These are phyloP conservation scores for Globisporangium polare DNA, from an alignment of 352 stramenopile genomes.

Conservation along the genomic window DNA sequence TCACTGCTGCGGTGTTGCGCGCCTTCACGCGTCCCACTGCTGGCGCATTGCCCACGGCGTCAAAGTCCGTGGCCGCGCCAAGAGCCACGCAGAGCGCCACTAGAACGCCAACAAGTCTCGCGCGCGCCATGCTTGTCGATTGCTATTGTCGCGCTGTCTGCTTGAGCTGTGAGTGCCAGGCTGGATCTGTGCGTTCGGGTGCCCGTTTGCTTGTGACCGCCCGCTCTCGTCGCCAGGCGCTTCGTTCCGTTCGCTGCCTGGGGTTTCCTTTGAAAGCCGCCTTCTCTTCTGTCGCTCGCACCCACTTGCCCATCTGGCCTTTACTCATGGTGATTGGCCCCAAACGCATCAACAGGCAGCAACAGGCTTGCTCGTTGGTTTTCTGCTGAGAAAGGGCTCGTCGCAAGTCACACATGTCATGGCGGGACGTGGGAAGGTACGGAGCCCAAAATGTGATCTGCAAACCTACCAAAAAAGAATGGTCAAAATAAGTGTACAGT, in stretches of 20 bases:
- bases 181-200: neutral
- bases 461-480: neutral
- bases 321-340: neutral
- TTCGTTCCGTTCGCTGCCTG: too few relatives aligned
- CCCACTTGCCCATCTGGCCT: neutral
- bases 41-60: neutral
- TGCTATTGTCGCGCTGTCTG: neutral
- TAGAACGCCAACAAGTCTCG: neutral
- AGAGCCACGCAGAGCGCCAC: neutral
- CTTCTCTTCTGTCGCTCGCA: neutral
- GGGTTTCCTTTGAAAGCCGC: neutral
- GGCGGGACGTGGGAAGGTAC: neutral
- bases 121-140: neutral
- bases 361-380: neutral
- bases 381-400: neutral
- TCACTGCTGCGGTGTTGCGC: neutral
- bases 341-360: neutral
- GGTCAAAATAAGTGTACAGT: neutral
- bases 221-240: neutral
- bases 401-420: neutral
- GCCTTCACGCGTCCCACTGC: neutral
- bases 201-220: neutral
- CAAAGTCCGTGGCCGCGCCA: conserved; percentile 5
- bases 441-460: neutral
- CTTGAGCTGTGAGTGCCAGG: neutral